Evolutionary conservation across 768 basidiomycete species (phyloP).

Genomic region (Pleurotus ostreatus): DNA sequence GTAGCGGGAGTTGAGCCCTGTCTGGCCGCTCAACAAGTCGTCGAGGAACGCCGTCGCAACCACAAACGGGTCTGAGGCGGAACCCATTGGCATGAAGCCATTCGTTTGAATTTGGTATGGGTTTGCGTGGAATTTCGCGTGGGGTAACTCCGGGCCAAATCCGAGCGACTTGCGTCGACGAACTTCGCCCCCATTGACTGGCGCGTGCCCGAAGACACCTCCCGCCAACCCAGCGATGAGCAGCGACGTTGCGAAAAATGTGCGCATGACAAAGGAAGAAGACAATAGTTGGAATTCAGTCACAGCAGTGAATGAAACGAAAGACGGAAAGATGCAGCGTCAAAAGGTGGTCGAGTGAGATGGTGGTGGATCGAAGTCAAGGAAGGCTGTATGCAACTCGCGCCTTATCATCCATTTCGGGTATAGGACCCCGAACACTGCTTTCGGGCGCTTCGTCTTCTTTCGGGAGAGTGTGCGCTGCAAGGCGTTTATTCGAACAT

Average conservation of each 20-base stretch:
- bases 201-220: slow-evolving; percentile 44
- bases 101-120: slow-evolving; percentile 42
- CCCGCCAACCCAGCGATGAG: slow-evolving; percentile 59
- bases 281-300: slow-evolving; percentile 8
- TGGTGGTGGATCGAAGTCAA: slow-evolving; percentile 8
- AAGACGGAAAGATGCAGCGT: background rate
- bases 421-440: background rate
- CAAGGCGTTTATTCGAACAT: too few species aligned
- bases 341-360: slow-evolving; percentile 1
- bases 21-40: slow-evolving; percentile 38
- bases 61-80: slow-evolving; percentile 45
- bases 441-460: background rate
- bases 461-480: too few species aligned
- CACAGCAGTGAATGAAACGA: background rate
- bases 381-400: background rate
- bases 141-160: slow-evolving; percentile 79
- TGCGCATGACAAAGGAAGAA: slow-evolving; percentile 43
- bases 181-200: slow-evolving; percentile 25
- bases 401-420: slow-evolving; percentile 7
- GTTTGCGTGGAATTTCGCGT: slow-evolving; percentile 60
- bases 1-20: slow-evolving; percentile 38
- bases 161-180: slow-evolving; percentile 78
- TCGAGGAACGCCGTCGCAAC: slow-evolving; percentile 64
- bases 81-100: slow-evolving; percentile 33
- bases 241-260: slow-evolving; percentile 60